Conservation (phyloP, 306 rosid genomes). For the Dicorynia guianensis region DNA sequence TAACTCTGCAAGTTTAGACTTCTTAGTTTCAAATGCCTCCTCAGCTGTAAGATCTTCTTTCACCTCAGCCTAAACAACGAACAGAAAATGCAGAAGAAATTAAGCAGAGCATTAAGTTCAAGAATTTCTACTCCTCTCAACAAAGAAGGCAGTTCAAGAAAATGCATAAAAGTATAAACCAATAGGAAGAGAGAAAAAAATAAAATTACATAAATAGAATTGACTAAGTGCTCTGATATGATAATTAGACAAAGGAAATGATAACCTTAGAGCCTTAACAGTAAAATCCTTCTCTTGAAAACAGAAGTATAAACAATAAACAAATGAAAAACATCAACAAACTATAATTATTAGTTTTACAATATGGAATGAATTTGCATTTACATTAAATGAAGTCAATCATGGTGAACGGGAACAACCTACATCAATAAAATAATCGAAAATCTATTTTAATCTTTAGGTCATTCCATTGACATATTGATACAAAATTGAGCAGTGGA, state of each 20-base stretch:
- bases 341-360: not conserved
- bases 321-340: conserved; percentile 5
- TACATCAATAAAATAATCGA: not conserved
- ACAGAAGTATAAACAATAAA: conserved; percentile 22
- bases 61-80: conserved; percentile 79
- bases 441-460: not conserved
- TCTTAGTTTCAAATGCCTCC: conserved; percentile 84
- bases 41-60: conserved; percentile 82
- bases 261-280: conserved; percentile 5
- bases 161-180: conserved; percentile 12
- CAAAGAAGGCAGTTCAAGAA: conserved; percentile 22
- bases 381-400: not conserved
- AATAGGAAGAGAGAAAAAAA: not conserved
- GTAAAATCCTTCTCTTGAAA: not conserved
- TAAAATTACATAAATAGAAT: not conserved
- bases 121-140: conserved; percentile 3
- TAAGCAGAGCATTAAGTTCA: conserved; percentile 32
- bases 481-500: not conserved
- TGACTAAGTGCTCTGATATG: conserved; percentile 5
- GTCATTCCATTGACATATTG: conserved; percentile 16
- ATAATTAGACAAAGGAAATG: not conserved
- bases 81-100: not conserved
- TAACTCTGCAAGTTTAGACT: conserved; percentile 88
- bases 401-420: not conserved
- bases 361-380: conserved; percentile 8